phyloP scores from a whole-genome alignment of 2,329 filamentous ascomycete genomes.

The Aspergillus aculeatinus region DNA sequence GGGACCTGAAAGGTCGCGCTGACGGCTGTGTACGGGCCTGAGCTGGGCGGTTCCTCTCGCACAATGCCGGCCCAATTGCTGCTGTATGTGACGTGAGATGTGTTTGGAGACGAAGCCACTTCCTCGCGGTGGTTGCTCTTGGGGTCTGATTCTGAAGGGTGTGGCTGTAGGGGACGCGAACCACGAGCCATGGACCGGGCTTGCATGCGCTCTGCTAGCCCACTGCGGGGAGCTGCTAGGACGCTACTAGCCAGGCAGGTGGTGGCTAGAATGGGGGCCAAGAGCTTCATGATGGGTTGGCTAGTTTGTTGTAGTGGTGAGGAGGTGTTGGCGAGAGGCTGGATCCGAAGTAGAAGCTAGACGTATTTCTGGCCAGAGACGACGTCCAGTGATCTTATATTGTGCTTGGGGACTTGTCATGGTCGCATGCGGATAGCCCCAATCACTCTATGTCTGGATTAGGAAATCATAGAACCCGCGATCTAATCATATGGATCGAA shows the following conservation, averaged over 20 bases:
- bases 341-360: background rate
- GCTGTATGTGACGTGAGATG: slow-evolving; percentile 50
- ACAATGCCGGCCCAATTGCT: slow-evolving; percentile 62
- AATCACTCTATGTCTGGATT: background rate
- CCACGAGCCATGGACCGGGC: slow-evolving; percentile 25
- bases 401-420: background rate
- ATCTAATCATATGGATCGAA: background rate
- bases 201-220: slow-evolving; percentile 30
- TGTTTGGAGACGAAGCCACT: slow-evolving; percentile 12
- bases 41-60: slow-evolving; percentile 43
- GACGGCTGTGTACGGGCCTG: slow-evolving; percentile 49
- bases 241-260: slow-evolving; percentile 25
- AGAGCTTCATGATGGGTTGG: slow-evolving; percentile 31
- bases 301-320: background rate
- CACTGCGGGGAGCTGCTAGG: slow-evolving; percentile 30
- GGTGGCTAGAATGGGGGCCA: slow-evolving; percentile 21
- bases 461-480: background rate
- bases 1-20: slow-evolving; percentile 54
- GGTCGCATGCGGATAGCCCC: background rate
- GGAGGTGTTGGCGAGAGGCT: background rate
- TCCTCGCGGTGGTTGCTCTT: slow-evolving; percentile 9
- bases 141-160: slow-evolving; percentile 18
- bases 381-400: background rate
- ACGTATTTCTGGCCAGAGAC: background rate
- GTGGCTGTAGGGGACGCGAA: slow-evolving; percentile 19